Percentiles rank a stretch among this genome's conserved stretches.
These are phyloP conservation scores for Curvularia spicifera DNA, from an alignment of 2,329 filamentous ascomycete genomes.

Conservation along the genomic window DNA sequence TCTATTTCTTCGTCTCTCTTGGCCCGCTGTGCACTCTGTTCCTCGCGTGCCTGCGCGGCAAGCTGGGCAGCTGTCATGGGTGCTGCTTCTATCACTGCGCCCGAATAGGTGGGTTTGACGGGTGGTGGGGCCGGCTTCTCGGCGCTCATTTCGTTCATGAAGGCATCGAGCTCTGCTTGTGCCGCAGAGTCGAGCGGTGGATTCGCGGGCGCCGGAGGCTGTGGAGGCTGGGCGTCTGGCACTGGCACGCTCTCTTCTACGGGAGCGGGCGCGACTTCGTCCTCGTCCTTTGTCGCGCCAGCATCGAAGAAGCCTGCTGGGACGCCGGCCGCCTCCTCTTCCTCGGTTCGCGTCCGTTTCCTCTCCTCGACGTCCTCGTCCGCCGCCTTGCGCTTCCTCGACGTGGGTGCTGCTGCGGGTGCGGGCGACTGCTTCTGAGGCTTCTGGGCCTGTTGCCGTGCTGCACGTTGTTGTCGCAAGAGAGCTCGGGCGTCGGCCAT, in stretches of 20 bases:
- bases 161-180: conserved; percentile 63
- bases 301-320: conserved; percentile 48
- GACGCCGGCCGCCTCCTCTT: conserved; percentile 36
- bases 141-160: conserved; percentile 65
- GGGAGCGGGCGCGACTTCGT: conserved; percentile 9
- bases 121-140: conserved; percentile 82
- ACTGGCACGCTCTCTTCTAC: conserved; percentile 7
- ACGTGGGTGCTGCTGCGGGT: conserved; percentile 37
- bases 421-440: conserved; percentile 39
- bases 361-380: conserved; percentile 40
- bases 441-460: conserved; percentile 43
- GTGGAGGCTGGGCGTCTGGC: conserved; percentile 14
- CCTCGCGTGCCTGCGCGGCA: conserved; percentile 54
- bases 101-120: conserved; percentile 53
- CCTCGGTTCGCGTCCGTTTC: conserved; percentile 45
- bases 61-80: conserved; percentile 56
- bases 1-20: conserved; percentile 55
- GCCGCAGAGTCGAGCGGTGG: conserved; percentile 28
- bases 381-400: conserved; percentile 47
- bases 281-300: conserved; percentile 23
- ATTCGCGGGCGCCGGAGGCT: conserved; percentile 14
- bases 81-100: conserved; percentile 54
- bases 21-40: conserved; percentile 52
- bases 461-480: conserved; percentile 49
- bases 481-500: conserved; percentile 51